Evolutionary conservation across 2,329 filamentous ascomycete species (phyloP), one percentile per base, ranked within the genome.

Genomic region (Nothophoma quercina): DNA sequence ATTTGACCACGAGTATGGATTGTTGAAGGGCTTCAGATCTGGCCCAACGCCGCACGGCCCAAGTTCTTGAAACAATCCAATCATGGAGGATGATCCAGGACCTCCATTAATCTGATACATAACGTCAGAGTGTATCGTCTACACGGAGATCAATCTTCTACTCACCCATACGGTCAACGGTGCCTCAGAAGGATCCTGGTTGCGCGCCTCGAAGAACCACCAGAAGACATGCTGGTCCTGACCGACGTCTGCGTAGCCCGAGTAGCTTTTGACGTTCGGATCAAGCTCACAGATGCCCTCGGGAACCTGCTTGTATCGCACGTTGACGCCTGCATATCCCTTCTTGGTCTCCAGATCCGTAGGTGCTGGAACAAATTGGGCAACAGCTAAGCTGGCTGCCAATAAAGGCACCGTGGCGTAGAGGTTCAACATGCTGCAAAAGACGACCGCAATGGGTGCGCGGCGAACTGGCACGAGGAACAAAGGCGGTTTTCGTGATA

Each of bases 1-100:
- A 59, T 84, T 83, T 55, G 84, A 86, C 83, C 85, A 88, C 1
- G 84, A 84, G 73, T 82, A 85, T 0, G 83, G 82, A 59, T 88
- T 88, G 64, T 83, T 82, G 36, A 79, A 80, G 29, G 83, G 79
- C 33, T 74, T 70, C 34, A 74, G 62, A 51, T 78, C 67, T 4
- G 63, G 61, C 8, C 81, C 79, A 23, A 86, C 74, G 8, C 69
- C 68, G 63, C 84, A 87, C 7, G 83, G 83, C 12, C 79, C 79
- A 34, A 81, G 73, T 66, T 81, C 82, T 55, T 77, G 77, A 60
- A 81, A 76, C 4, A 84, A 63, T 1, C 83, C 84, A 47, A 85
- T 80, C 76, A 87, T 80, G 10, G 81, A 85, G 13, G 78, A 81
- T 7, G 78, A 78, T 5, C 85, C 85, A 3, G 85, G 85, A 0